These are phyloP conservation scores for Pelargonium cotyledonis DNA, from an alignment of 441 rosid species.

Conservation along the genomic window DNA sequence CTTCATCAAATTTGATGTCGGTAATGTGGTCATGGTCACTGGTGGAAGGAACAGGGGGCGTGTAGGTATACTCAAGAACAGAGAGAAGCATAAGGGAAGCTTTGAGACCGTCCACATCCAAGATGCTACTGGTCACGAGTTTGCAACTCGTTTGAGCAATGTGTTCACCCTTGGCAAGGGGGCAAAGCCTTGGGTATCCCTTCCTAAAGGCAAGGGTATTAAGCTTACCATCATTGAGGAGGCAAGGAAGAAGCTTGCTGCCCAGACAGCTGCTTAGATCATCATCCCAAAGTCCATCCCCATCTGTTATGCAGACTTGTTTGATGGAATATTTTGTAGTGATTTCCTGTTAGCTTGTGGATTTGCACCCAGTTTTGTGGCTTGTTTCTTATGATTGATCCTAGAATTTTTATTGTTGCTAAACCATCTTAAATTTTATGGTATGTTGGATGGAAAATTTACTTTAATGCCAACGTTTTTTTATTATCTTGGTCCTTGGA, in stretches of 20 bases:
- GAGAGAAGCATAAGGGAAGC: neutral
- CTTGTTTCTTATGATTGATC: neutral
- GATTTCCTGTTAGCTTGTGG: neutral
- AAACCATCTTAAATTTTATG: neutral
- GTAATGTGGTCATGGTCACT: neutral
- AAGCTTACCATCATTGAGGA: slow-evolving; percentile 3
- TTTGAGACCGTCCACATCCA: slow-evolving; percentile 1
- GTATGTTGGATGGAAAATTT: neutral
- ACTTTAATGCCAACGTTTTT: too few species aligned
- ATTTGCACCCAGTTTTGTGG: slow-evolving; percentile 3
- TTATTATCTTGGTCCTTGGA: too few species aligned
- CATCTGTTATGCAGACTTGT: neutral
- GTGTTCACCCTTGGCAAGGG: neutral
- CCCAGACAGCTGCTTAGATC: neutral
- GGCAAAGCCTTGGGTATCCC: slow-evolving; percentile 1
- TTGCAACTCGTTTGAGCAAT: neutral
- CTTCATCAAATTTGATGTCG: neutral
- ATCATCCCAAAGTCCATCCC: neutral
- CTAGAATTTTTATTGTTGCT: neutral
- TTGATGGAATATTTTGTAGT: slow-evolving; percentile 4
- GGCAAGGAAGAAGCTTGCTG: slow-evolving; percentile 1
- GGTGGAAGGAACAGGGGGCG: slow-evolving; percentile 2
- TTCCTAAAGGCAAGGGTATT: slow-evolving; percentile 2
- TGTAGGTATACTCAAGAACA: neutral
- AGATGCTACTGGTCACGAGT: neutral